These are phyloP conservation scores for Leptomonas seymouri DNA, from an alignment of 208 protist genomes.

Conservation along the genomic window DNA sequence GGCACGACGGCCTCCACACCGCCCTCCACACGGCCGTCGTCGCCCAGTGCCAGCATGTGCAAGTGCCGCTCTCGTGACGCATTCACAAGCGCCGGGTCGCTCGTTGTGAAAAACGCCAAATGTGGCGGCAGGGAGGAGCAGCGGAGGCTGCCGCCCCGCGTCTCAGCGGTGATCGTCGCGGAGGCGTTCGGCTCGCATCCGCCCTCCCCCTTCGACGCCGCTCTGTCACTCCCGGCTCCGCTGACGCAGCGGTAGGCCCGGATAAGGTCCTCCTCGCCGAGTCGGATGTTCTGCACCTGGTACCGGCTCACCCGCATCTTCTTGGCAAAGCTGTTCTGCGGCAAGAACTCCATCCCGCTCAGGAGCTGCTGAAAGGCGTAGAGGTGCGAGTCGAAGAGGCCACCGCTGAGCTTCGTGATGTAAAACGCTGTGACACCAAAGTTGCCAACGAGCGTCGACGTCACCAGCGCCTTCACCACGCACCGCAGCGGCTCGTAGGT, in stretches of 20 bases:
- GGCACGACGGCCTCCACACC: conserved; percentile 52
- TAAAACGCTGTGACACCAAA: conserved; percentile 83
- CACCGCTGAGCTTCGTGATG: conserved; percentile 74
- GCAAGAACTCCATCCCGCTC: conserved; percentile 55
- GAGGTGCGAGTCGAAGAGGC: conserved; percentile 83
- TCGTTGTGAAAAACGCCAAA: conserved; percentile 16
- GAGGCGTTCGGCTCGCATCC: neutral
- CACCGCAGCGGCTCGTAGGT: conserved; percentile 78
- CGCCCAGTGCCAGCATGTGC: conserved; percentile 55
- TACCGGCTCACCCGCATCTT: conserved; percentile 61
- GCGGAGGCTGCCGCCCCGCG: neutral
- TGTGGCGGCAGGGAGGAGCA: neutral
- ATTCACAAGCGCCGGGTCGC: conserved; percentile 15
- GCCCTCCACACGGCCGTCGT: conserved; percentile 67
- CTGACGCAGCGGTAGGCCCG: conserved; percentile 45
- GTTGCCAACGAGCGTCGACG: conserved; percentile 77
- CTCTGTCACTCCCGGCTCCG: neutral
- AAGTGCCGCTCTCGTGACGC: conserved; percentile 58
- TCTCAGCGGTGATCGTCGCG: neutral
- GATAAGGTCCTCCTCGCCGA: conserved; percentile 70
- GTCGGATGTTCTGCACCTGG: conserved; percentile 61
- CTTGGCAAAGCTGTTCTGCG: conserved; percentile 31
- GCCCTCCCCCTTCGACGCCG: neutral
- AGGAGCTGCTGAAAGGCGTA: conserved; percentile 86
- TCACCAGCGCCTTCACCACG: conserved; percentile 77